Evolutionary conservation across 2,329 filamentous ascomycete genomes (phyloP).

Genomic region (Fusarium poae): DNA sequence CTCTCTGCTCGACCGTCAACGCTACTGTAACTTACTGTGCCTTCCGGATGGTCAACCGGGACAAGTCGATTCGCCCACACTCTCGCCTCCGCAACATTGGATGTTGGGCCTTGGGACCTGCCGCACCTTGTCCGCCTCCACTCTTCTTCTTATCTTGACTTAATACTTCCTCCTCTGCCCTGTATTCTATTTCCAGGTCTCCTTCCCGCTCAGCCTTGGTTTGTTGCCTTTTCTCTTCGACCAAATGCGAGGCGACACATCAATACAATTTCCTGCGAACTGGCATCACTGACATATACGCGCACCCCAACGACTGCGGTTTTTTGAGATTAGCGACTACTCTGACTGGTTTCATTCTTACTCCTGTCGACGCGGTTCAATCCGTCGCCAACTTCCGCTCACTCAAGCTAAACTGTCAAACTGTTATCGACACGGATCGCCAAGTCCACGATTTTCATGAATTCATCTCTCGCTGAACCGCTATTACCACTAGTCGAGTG

Average conservation of each 20-base stretch:
- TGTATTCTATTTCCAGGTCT: constrained; percentile 30
- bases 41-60: constrained; percentile 40
- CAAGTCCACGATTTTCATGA: constrained; percentile 44
- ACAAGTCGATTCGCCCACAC: constrained; percentile 46
- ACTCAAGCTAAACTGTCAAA: constrained; percentile 4
- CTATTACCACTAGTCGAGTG: constrained; percentile 35
- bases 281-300: constrained; percentile 6
- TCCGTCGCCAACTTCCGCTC: constrained; percentile 4
- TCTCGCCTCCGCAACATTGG: constrained; percentile 49
- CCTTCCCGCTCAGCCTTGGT: constrained; percentile 4
- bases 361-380: background rate
- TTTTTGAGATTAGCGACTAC: constrained; percentile 13
- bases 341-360: constrained; percentile 7
- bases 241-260: constrained; percentile 13
- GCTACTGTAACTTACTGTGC: constrained; percentile 35
- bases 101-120: constrained; percentile 49
- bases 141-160: constrained; percentile 43
- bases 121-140: constrained; percentile 47
- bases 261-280: constrained; percentile 1
- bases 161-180: constrained; percentile 33
- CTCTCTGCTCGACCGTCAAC: constrained; percentile 32
- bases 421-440: constrained; percentile 4
- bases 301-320: constrained; percentile 21
- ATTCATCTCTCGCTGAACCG: constrained; percentile 39
- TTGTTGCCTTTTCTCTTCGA: constrained; percentile 14